Evolutionary conservation across 305 asterid species (phyloP).

Genomic region (Rubia tinctorum): DNA sequence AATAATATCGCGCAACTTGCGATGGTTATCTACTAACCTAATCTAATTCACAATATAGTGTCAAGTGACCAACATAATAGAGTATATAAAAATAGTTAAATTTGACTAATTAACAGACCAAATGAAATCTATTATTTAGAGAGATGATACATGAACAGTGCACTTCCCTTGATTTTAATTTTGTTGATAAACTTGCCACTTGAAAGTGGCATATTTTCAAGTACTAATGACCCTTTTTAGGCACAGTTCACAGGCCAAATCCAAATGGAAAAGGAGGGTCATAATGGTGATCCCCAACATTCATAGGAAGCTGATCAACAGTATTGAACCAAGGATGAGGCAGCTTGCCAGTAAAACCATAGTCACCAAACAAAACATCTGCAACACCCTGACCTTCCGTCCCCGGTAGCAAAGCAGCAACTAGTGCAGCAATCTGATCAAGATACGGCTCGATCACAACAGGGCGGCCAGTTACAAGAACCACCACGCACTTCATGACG

Average conservation of each 20-base stretch:
- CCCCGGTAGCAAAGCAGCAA: conserved; percentile 55
- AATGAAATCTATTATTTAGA: too few relatives aligned
- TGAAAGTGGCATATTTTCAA: background rate
- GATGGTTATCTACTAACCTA: too few relatives aligned
- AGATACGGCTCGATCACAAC: conserved; percentile 38
- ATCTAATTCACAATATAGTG: too few relatives aligned
- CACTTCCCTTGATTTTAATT: too few relatives aligned
- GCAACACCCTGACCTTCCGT: conserved; percentile 49
- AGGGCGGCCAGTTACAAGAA: conserved; percentile 41
- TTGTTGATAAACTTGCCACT: background rate
- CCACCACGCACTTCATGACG: conserved; percentile 30
- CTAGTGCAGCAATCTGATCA: conserved; percentile 27
- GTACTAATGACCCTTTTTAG: conserved; percentile 13
- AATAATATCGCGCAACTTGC: too few relatives aligned
- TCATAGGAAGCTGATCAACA: conserved; percentile 68
- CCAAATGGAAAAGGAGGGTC: conserved; percentile 64
- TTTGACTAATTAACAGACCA: too few relatives aligned
- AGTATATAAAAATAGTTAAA: too few relatives aligned
- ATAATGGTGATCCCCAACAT: conserved; percentile 53
- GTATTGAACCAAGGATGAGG: conserved; percentile 67
- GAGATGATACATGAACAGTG: too few relatives aligned
- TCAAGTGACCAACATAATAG: too few relatives aligned
- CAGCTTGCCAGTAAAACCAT: conserved; percentile 41
- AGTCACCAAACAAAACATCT: conserved; percentile 43
- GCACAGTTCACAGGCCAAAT: conserved; percentile 46